Percentiles rank a stretch among this genome's conserved stretches.
Evolutionary conservation across 495 filamentous ascomycete species (phyloP).

Genomic region (Neurospora africana): DNA sequence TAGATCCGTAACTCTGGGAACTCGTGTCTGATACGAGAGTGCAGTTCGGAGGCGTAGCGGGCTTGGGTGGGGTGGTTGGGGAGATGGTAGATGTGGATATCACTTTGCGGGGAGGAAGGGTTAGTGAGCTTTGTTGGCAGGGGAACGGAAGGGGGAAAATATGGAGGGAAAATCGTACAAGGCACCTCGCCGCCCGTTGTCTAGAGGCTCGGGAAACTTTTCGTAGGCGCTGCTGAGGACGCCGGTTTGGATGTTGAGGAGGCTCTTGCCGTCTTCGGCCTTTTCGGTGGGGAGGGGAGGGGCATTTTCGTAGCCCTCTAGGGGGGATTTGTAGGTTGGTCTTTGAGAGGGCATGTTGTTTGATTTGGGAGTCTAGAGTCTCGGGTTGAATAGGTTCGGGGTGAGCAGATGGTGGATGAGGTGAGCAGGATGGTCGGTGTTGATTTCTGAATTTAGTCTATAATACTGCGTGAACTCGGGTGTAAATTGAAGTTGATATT

Average conservation of each 20-base stretch:
- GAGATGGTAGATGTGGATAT: conserved; percentile 75
- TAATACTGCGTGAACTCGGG: background rate
- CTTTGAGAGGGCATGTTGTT: conserved; percentile 6
- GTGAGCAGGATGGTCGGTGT: background rate
- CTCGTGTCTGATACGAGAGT: conserved; percentile 69
- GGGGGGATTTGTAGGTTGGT: conserved; percentile 51
- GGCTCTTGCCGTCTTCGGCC: conserved; percentile 56
- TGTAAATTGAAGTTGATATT: background rate
- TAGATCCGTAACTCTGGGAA: conserved; percentile 87
- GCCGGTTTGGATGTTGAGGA: conserved; percentile 47
- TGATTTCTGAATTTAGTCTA: background rate
- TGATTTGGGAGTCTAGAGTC: background rate
- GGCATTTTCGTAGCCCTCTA: conserved; percentile 54
- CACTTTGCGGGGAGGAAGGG: conserved; percentile 19
- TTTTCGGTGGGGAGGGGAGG: conserved; percentile 52
- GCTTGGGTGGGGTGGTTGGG: conserved; percentile 52
- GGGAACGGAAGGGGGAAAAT: too few relatives aligned
- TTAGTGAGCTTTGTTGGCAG: background rate
- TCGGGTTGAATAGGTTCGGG: background rate
- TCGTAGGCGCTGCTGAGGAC: conserved; percentile 53
- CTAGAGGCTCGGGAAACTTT: conserved; percentile 51
- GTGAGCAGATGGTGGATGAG: background rate
- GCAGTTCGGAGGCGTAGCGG: conserved; percentile 57
- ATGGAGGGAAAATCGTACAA: conserved; percentile 28
- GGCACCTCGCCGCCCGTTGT: conserved; percentile 48